Evolutionary conservation across 768 basidiomycete genomes (phyloP).

Genomic region (Serendipita sp.): DNA sequence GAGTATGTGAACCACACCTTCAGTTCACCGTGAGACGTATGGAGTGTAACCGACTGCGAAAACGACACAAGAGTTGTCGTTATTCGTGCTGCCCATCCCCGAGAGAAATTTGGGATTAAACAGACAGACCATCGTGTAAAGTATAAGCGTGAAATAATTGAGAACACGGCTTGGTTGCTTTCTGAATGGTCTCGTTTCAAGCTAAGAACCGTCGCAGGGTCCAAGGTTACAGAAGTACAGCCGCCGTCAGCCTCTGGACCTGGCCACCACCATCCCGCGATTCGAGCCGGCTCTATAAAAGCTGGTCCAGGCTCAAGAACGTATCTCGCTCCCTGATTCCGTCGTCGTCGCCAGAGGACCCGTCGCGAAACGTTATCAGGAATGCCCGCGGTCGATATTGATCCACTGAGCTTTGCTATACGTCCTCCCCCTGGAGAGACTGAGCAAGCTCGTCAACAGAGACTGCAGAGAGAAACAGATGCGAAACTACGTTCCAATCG

Average conservation of each 20-base stretch:
- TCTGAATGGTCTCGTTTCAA: too few relatives aligned
- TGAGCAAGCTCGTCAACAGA: conserved; percentile 21
- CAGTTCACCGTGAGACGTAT: conserved; percentile 87
- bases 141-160: too few relatives aligned
- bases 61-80: not conserved
- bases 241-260: not conserved
- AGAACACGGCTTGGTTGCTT: too few relatives aligned
- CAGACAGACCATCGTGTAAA: too few relatives aligned
- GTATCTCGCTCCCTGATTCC: not conserved
- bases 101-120: too few relatives aligned
- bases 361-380: not conserved
- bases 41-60: conserved; percentile 75
- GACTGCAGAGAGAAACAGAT: conserved; percentile 25
- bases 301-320: not conserved
- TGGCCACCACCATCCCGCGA: not conserved
- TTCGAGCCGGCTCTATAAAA: too few relatives aligned
- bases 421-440: conserved; percentile 24
- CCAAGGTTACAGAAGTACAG: not conserved
- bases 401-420: conserved; percentile 33
- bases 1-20: conserved; percentile 44
- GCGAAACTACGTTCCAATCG: conserved; percentile 29
- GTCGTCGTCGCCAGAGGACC: not conserved
- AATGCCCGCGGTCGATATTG: conserved; percentile 16
- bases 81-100: too few relatives aligned
- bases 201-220: not conserved